Conservation (phyloP, 192 early-diverging fungal genomes). For the Coemansia umbellata region DNA sequence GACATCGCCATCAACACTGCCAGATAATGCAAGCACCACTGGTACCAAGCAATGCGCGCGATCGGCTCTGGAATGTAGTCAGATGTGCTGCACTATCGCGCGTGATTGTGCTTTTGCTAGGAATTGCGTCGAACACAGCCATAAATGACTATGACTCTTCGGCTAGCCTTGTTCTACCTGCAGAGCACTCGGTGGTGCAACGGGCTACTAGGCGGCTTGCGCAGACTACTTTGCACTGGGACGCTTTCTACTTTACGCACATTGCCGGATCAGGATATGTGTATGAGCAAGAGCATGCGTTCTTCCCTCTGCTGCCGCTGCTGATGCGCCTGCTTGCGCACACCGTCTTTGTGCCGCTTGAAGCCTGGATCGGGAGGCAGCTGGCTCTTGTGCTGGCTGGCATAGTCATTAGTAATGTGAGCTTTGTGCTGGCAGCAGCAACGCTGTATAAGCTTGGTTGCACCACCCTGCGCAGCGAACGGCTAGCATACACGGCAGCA, state of each 20-base stretch:
- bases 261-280: conserved; percentile 75
- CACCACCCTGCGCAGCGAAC: conserved; percentile 42
- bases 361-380: conserved; percentile 25
- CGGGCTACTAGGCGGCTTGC: conserved; percentile 4
- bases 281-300: conserved; percentile 87
- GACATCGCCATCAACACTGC: too few species aligned
- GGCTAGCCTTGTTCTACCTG: conserved; percentile 28
- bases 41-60: background rate
- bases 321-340: conserved; percentile 55
- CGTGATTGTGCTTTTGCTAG: conserved; percentile 44
- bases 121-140: conserved; percentile 46
- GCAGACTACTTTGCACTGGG: conserved; percentile 76
- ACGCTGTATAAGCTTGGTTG: conserved; percentile 66
- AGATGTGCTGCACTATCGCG: conserved; percentile 52
- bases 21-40: background rate
- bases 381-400: conserved; percentile 58
- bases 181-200: background rate
- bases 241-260: conserved; percentile 81
- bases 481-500: conserved; percentile 61
- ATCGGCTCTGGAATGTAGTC: conserved; percentile 36
- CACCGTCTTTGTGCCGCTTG: conserved; percentile 57
- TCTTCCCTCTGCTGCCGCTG: conserved; percentile 76
- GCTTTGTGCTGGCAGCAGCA: conserved; percentile 70
- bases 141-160: conserved; percentile 60
- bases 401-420: conserved; percentile 66